Evolutionary conservation across 768 basidiomycete species (phyloP), one percentile per base, ranked within the genome.

Genomic region (Boletus sp.): DNA sequence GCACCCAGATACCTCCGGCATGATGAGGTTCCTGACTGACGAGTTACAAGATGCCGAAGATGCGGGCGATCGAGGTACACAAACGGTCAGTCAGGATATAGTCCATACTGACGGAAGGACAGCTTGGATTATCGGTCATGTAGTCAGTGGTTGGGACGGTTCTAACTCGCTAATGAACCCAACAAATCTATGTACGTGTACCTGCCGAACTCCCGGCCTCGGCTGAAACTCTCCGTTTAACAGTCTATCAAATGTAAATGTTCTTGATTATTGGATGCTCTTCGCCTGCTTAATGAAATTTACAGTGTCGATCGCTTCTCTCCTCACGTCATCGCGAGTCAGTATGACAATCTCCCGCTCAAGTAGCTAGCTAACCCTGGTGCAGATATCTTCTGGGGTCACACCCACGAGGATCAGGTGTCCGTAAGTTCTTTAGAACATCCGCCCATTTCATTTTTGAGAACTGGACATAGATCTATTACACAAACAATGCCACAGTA

Each of bases 1-100:
- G 23, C 66, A 79, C 25, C 79, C 84, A 11, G 89, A 91, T 67
- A 74, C 75, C 38, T 89, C 85, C 41, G 88, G 88, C 21, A 87
- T 90, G 83, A 73, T 90, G 60, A 77, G 85, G 35, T 90, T 88
- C 71, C 62, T 91, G 58, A 90, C 88, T 7, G 83, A 88, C 55
- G 87, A 90, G 65, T 72, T 90, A 14, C 88, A 91, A 67, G 83
- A 76, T 49, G 88, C 88, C 8, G 89, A 91, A 69, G 88, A 91
- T 63, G 76, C 77, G 21, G 84, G 87, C 8, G 87, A 90, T 50
- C 75, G 85, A 62, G 87, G 87, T 83, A 56, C n/a, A 74, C 63
- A 25, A 17, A 10, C 6, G 29, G 17, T 34, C 23, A 35, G 33
- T 7, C 42, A 49, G 7, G 30, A 40, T 32, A 23, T 50, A 37